Evolutionary conservation across 139 green algal genomes (phyloP), one percentile per base, ranked within the genome.

Genomic region (Desmodesmus armatus): DNA sequence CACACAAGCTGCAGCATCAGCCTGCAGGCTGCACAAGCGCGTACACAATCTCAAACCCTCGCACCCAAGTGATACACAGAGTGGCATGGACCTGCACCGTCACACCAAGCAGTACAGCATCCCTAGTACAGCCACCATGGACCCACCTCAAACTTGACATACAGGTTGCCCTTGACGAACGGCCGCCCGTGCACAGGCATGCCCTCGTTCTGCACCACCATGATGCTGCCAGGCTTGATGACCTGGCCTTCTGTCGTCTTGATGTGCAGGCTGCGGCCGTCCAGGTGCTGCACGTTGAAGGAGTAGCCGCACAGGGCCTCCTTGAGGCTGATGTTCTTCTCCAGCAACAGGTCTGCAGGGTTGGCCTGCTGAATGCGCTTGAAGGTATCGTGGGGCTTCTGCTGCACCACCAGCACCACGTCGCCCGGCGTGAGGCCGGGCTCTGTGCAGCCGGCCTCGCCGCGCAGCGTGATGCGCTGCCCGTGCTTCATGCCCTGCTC

Each of bases 361-460:
- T 62, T 87, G 17, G 65, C 23, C n/a, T n/a, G n/a, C 3, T 62
- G 39, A 31, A 63, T 63, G 40, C 97, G 94, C 89, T 97, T 98
- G 92, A 99, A 99, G 15, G 75, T 78, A 5, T 91, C 83, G 88
- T 99, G 96, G 75, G 98, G 95, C 84, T 97, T 98, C 88, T 96
- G 91, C 87, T 98, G 91, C 41, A 99, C 87, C 15, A 99, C 90
- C 63, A 99, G 98, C 49, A 99, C 92, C 37, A 99, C 95, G 85
- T 99, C 96, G 9, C 97, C 97, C 5, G 96, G 95, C 77, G 92
- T 84, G n/a, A 98, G 92, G 44, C 92, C 93, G 11, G 97, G 96
- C 78, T 97, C 93, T 63, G 90, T 94, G 87, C 85, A 95, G 33
- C 95, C 97, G 5, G 97, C 97, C 87, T 99, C 97, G 23, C 97